These are phyloP conservation scores for Penicillium dipodomyicola DNA, from an alignment of 495 filamentous ascomycete species.

Conservation along the genomic window DNA sequence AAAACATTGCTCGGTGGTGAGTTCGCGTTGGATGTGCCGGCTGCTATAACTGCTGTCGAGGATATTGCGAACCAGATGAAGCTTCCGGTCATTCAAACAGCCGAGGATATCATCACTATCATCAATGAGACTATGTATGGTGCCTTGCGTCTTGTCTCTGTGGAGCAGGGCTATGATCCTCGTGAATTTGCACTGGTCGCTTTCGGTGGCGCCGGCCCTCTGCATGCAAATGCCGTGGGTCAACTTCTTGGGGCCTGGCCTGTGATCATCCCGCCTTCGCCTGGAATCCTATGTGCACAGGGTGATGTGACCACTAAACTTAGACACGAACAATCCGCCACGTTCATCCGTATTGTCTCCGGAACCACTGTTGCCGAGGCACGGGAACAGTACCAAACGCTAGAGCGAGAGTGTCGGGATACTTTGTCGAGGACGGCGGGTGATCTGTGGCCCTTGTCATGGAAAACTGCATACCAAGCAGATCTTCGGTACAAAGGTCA, in stretches of 20 bases:
- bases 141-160: slow-evolving; percentile 48
- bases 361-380: slow-evolving; percentile 28
- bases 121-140: slow-evolving; percentile 54
- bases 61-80: slow-evolving; percentile 44
- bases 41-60: slow-evolving; percentile 37
- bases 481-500: slow-evolving; percentile 52
- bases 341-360: slow-evolving; percentile 41
- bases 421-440: slow-evolving; percentile 20
- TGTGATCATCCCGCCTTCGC: slow-evolving; percentile 51
- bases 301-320: slow-evolving; percentile 50
- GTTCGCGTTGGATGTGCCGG: slow-evolving; percentile 41
- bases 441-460: slow-evolving; percentile 20
- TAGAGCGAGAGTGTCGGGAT: slow-evolving; percentile 23
- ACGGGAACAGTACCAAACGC: slow-evolving; percentile 20
- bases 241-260: slow-evolving; percentile 50
- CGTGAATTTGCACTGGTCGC: slow-evolving; percentile 53
- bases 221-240: slow-evolving; percentile 49
- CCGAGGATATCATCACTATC: slow-evolving; percentile 48
- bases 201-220: slow-evolving; percentile 51
- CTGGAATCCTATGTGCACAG: slow-evolving; percentile 50
- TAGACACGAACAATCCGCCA: slow-evolving; percentile 43
- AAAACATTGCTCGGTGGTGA: slow-evolving; percentile 45
- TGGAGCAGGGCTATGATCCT: slow-evolving; percentile 52
- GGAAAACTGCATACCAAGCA: slow-evolving; percentile 38
- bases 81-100: slow-evolving; percentile 40